A percentile compares a stretch with the other conserved stretches of the same genome.
Evolutionary conservation across 306 rosid species (phyloP).

Genomic region (Sphenostylis stenocarpa): DNA sequence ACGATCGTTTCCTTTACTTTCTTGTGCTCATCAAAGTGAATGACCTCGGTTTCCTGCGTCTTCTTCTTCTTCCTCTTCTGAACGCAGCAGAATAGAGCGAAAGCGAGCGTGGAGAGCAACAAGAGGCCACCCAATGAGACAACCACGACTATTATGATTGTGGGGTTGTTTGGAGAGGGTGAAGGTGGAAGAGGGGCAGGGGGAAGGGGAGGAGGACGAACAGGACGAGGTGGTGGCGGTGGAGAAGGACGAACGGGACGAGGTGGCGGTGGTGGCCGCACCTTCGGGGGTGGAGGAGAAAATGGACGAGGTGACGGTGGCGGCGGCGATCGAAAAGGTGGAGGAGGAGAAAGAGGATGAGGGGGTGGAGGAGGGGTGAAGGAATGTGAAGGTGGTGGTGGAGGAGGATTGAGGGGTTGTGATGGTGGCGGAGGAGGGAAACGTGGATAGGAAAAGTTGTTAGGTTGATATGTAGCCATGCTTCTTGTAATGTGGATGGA

Average conservation of each 20-base stretch:
- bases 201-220: conserved; percentile 38
- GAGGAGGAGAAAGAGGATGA: conserved; percentile 23
- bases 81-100: conserved; percentile 50
- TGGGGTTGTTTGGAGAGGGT: conserved; percentile 56
- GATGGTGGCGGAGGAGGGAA: conserved; percentile 52
- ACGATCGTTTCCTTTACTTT: conserved; percentile 51
- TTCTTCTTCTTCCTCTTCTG: conserved; percentile 58
- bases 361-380: conserved; percentile 25
- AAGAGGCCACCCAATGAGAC: conserved; percentile 57
- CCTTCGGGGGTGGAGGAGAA: conserved; percentile 24
- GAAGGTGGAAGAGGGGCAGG: conserved; percentile 52
- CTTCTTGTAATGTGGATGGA: background rate
- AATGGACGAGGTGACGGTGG: conserved; percentile 34
- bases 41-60: conserved; percentile 42
- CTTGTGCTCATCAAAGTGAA: conserved; percentile 66
- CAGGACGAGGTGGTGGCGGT: conserved; percentile 43
- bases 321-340: conserved; percentile 13
- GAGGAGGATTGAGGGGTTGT: conserved; percentile 23
- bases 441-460: conserved; percentile 36
- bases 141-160: conserved; percentile 55
- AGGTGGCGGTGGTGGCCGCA: conserved; percentile 19
- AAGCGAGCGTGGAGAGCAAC: conserved; percentile 62
- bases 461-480: conserved; percentile 53
- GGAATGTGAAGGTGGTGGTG: conserved; percentile 39
- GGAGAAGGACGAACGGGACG: conserved; percentile 42